Evolutionary conservation across 352 stramenopile species (phyloP), one percentile per base, ranked within the genome.

Genomic region (Phytophthora hybrid): DNA sequence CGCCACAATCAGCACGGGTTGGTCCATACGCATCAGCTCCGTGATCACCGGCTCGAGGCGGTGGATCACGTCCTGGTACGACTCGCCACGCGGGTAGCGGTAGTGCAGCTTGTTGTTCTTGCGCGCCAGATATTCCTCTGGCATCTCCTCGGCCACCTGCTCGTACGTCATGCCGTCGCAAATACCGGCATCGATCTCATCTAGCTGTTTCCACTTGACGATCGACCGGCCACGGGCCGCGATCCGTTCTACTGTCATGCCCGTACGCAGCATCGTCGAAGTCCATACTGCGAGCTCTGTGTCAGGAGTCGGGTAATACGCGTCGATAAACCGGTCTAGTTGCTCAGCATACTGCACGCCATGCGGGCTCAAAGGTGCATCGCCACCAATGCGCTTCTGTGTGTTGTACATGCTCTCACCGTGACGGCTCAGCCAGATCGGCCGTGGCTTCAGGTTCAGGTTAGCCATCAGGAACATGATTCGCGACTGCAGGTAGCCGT

Each of bases 351-450:
- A 99, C 77, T 98, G 87, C 39, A 97, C 74, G 11, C 98, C 98
- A 13, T 93, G 83, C 9, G 92, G 87, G 62, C 94, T 98, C 7
- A 99, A 81, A 23, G 93, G 91, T 19, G 93, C 88, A 84, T 99
- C 97, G 16, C 97, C 97, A 53, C 97, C 97, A 79, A 99, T 99
- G 31, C 97, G 96, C 63, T 98, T 98, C 73, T 98, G 85, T 58
- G 97, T 91, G 78, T 99, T 99, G 87, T 99, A 99, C 84, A 99
- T 95, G 37, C 93, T 98, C 85, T 99, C 96, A 41, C 98, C 98
- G 78, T 99, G 97, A 51, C 98, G 93, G 59, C 94, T 98, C 47
- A 99, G 88, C 86, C 98, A 99, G 77, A 99, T 99, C 9, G 94
- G 95, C 14, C 97, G 90, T 54, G 95, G 94, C 23, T 97, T 87